These are phyloP conservation scores for Arthroderma uncinatum DNA, from an alignment of 2,329 filamentous ascomycete genomes.

Conservation along the genomic window DNA sequence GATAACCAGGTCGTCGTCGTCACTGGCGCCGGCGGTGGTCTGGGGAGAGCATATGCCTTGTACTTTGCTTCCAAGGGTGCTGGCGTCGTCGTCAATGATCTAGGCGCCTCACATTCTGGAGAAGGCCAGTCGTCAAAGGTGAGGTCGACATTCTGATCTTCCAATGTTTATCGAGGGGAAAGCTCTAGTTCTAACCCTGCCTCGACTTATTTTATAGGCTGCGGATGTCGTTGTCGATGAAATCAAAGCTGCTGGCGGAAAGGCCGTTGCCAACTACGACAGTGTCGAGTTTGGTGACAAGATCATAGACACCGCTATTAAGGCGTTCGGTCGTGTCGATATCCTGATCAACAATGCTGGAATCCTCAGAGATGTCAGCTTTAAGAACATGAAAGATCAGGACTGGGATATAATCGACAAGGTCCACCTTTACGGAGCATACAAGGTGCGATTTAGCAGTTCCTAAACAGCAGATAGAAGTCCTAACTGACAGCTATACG, in stretches of 20 bases:
- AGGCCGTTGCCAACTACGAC: conserved; percentile 96
- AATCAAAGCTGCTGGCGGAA: conserved; percentile 70
- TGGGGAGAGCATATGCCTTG: conserved; percentile 70
- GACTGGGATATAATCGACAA: conserved; percentile 94
- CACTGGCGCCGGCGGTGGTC: conserved; percentile 71
- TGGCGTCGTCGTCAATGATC: conserved; percentile 91
- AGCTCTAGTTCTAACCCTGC: not conserved
- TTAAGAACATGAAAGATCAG: conserved; percentile 96
- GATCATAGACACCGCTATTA: conserved; percentile 61
- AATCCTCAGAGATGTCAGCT: conserved; percentile 87
- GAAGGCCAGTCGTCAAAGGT: conserved; percentile 83
- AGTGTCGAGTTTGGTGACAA: conserved; percentile 69
- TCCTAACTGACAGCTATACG: not conserved
- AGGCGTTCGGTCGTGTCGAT: conserved; percentile 59
- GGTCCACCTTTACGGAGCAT: conserved; percentile 86
- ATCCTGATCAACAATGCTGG: conserved; percentile 96
- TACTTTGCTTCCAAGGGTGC: conserved; percentile 90
- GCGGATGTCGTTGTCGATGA: conserved; percentile 40
- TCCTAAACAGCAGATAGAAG: not conserved
- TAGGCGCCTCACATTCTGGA: conserved; percentile 85
- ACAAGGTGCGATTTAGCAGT: conserved; percentile 48
- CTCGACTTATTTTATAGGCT: conserved; percentile 41
- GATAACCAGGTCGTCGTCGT: conserved; percentile 84
- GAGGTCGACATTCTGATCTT: conserved; percentile 22
- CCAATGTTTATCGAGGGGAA: not conserved